phyloP scores from a whole-genome alignment of 306 rosid genomes.

The Citrullus colocynthis region DNA sequence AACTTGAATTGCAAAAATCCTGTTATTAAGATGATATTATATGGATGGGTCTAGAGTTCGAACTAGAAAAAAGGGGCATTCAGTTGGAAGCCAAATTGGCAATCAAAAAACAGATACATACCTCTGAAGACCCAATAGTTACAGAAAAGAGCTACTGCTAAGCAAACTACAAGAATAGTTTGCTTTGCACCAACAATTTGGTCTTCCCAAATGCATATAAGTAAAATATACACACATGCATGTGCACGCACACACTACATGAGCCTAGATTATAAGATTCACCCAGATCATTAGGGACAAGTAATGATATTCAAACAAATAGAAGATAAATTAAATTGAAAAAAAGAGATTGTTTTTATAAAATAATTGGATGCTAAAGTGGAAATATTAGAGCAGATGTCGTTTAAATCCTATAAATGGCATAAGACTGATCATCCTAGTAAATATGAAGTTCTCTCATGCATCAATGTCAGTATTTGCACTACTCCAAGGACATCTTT shows the following conservation, averaged over 20 bases:
- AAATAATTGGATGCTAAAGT: not conserved
- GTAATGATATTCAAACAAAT: not conserved
- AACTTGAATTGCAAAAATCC: constrained; percentile 8
- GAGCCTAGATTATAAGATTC: not conserved
- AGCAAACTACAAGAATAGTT: not conserved
- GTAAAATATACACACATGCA: not conserved
- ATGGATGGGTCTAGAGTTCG: constrained; percentile 6
- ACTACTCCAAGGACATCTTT: not conserved
- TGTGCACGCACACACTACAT: not conserved
- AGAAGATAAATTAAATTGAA: not conserved
- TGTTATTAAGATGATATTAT: constrained; percentile 5
- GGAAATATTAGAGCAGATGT: not conserved
- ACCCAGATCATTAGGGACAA: not conserved
- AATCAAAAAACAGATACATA: constrained; percentile 6
- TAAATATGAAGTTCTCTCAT: not conserved
- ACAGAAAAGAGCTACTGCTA: not conserved
- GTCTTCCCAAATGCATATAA: not conserved
- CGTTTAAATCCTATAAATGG: not conserved
- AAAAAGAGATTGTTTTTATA: not conserved
- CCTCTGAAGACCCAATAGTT: not conserved
- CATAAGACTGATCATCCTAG: not conserved
- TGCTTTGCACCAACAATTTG: not conserved
- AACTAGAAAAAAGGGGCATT: not conserved
- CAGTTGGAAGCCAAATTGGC: constrained; percentile 2
- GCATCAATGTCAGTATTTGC: not conserved